Base-by-base conservation (phyloP, 495 filamentous ascomycete genomes). In the Jackrogersella minutella region DNA sequence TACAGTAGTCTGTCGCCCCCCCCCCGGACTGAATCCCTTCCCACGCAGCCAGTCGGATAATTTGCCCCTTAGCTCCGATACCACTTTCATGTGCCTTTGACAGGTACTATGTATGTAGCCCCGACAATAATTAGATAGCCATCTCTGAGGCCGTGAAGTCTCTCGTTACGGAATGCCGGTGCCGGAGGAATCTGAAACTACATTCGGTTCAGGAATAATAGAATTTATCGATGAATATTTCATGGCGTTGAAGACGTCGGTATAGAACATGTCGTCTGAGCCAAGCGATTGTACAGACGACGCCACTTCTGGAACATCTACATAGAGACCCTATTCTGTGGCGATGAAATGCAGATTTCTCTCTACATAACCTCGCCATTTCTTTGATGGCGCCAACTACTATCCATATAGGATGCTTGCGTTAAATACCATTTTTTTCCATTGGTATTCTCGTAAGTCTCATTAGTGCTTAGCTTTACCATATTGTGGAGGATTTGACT, bases 21-120 rank as follows among this genome's bases (percentile, higher is more conserved):
- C 46, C 49, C 39, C 40, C 11, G 24, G 46, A 49, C 30, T 64
- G 16, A 33, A 30, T 31, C 21, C 13, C 39, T 14, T 47, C 14
- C n/a, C 22, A 41, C 49, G 58, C 11, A 64, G 56, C 60, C 60
- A 69, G 60, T 69, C 66, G 50, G 50, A 57, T 34, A 60, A 43
- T 64, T 64, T 58, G 31, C 11, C 19, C 22, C 50, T 44, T 64
- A 57, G 60, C 43, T 59, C 50, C 55, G 50, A 39, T 46, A 60
- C 17, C 16, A 63, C 53, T 58, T 46, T 6, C 28, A 43, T 31
- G 41, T 9, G 22, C 51, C 37, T 40, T 46, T 24, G 21, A 26
- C 41, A 46, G 37, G 43, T 47, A 7, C 36, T 56, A 10, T 22
- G 36, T 17, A 33, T n/a, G n/a, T n/a, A n/a, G 43, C 26, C 14